Percentiles rank a stretch among this genome's conserved stretches.
Evolutionary conservation across 2,329 filamentous ascomycete species (phyloP).

Genomic region (Aspergillus calidoustus): DNA sequence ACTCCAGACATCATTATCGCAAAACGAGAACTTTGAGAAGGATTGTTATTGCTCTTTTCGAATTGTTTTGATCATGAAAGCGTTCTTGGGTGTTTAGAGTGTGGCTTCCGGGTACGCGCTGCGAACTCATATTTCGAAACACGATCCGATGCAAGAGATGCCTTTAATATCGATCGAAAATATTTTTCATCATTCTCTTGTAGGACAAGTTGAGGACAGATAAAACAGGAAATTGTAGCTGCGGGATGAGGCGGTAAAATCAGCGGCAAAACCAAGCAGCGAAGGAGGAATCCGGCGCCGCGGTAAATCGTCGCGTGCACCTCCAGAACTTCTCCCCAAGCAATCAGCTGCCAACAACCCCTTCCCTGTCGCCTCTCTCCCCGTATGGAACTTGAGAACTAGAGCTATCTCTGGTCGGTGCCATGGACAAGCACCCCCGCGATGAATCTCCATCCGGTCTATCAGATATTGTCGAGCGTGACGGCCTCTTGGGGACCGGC

Average conservation of each 20-base stretch:
- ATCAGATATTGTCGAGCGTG: constrained; percentile 48
- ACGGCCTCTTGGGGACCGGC: constrained; percentile 53
- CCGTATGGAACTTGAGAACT: constrained; percentile 35
- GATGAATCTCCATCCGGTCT: constrained; percentile 52
- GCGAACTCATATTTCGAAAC: neutral
- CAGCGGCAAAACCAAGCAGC: constrained; percentile 28
- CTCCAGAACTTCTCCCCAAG: constrained; percentile 18
- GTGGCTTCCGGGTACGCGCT: neutral
- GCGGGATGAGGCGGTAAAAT: constrained; percentile 26
- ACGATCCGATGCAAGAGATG: neutral
- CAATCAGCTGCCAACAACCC: constrained; percentile 12
- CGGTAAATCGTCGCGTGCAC: constrained; percentile 41
- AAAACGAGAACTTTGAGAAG: neutral
- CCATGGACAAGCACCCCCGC: constrained; percentile 51
- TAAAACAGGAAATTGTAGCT: neutral
- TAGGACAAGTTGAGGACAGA: neutral
- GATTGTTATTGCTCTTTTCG: neutral
- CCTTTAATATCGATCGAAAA: neutral
- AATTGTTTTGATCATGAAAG: neutral
- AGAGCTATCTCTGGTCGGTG: constrained; percentile 28
- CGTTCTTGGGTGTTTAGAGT: neutral
- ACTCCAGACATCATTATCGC: neutral
- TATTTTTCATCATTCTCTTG: neutral
- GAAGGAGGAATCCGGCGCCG: constrained; percentile 11
- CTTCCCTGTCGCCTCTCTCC: constrained; percentile 14